Evolutionary conservation across 768 basidiomycete species (phyloP), one percentile per base, ranked within the genome.

Genomic region (Trichaptum fuscoviolaceum): DNA sequence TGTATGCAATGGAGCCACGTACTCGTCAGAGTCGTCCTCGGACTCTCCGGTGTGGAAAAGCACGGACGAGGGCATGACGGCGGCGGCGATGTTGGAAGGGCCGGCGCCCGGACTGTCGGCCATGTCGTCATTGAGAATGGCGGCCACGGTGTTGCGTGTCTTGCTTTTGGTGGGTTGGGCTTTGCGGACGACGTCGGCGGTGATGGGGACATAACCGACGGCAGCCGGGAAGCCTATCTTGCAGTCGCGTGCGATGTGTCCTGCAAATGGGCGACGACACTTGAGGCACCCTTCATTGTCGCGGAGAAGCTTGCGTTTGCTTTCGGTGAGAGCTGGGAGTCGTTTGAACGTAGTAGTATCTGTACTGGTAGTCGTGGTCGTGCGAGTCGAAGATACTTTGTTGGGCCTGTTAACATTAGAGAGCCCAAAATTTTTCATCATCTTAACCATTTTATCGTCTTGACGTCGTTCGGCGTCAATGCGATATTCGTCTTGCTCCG

Each of bases 231-330:
- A 75, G 0, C 67, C 70, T 25, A 70, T 67, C 0, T 66, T 67
- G 61, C 77, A 77, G 64, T 64, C 0, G 67, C 35, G 5, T 65
- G 69, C 18, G 69, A 60, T 8, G 35, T 25, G n/a, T n/a, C n/a
- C n/a, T n/a, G n/a, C n/a, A n/a, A n/a, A n/a, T n/a, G n/a, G n/a
- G n/a, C n/a, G n/a, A 0, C 70, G 63, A 36, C 76, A 77, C n/a
- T 75, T 72, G 64, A 70, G 65, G 35, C 77, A 77, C 0, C 76
- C 73, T 1, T 67, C 27, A 34, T 73, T 67, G 0, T 72, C 66
- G 0, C 17, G 6, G 0, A 77, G 67, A 0, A 74, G 63, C 0
- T 63, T 9, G 0, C 64, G 59, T 63, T 77, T 71, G 0, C 58
- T 57, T 0, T 52, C 30, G 0, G 70, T 74, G 0, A 70, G 65